A percentile compares a stretch with the other conserved stretches of the same genome.
Conservation (phyloP, 148 eudicot species). For the Cornus kousa region DNA sequence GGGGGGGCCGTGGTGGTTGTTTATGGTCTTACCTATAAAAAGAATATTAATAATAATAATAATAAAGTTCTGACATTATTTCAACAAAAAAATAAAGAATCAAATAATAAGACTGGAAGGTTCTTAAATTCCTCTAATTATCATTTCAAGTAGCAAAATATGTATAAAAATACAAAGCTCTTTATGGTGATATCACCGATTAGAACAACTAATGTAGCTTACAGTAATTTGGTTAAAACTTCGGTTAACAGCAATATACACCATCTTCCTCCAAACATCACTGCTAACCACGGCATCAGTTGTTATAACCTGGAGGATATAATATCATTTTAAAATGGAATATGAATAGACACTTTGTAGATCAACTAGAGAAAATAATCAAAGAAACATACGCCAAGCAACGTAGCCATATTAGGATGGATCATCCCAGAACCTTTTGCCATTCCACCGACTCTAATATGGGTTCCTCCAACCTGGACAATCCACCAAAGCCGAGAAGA, state of each 20-base stretch:
- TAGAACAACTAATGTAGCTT: slow-evolving; percentile 24
- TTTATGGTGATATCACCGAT: neutral
- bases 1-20: too few relatives aligned
- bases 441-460: slow-evolving; percentile 88
- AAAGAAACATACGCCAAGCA: slow-evolving; percentile 84
- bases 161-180: neutral
- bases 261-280: slow-evolving; percentile 95
- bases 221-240: slow-evolving; percentile 99
- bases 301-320: slow-evolving; percentile 78
- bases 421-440: slow-evolving; percentile 99
- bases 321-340: neutral
- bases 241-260: slow-evolving; percentile 76
- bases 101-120: too few relatives aligned
- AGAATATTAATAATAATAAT: too few relatives aligned
- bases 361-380: slow-evolving; percentile 18
- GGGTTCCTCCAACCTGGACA: slow-evolving; percentile 64
- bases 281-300: slow-evolving; percentile 81
- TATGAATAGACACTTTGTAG: neutral
- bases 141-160: too few relatives aligned
- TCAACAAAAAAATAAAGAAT: too few relatives aligned
- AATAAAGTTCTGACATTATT: too few relatives aligned
- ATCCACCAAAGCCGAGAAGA: neutral
- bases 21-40: too few relatives aligned
- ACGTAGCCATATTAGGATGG: slow-evolving; percentile 98
- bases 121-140: too few relatives aligned